Evolutionary conservation across 108 stramenopile genomes (phyloP).

Genomic region (Nitzschia sp.): DNA sequence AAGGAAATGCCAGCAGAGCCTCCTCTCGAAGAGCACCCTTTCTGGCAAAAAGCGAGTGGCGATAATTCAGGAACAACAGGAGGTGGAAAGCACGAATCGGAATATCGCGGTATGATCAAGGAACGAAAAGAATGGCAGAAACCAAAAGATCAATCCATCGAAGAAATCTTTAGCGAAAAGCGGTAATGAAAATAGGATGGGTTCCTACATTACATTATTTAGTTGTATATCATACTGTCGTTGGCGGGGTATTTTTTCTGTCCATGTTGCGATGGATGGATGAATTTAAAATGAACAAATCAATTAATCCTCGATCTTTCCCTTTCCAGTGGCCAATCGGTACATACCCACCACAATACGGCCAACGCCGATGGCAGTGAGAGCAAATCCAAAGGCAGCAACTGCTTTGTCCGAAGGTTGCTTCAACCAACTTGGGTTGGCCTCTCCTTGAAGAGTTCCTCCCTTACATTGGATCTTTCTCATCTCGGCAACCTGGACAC

Average conservation of each 20-base stretch:
- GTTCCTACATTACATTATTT: background rate
- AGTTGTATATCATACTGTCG: background rate
- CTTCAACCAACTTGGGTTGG: slow-evolving; percentile 83
- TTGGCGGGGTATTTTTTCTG: slow-evolving; percentile 70
- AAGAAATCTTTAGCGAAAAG: slow-evolving; percentile 64
- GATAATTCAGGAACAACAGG: slow-evolving; percentile 13
- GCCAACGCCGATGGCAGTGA: slow-evolving; percentile 46
- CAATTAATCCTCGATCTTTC: slow-evolving; percentile 51
- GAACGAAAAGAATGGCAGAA: slow-evolving; percentile 85
- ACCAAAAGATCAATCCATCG: slow-evolving; percentile 55
- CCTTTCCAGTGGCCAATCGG: slow-evolving; percentile 80
- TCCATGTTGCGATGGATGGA: slow-evolving; percentile 75
- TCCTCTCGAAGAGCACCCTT: slow-evolving; percentile 75
- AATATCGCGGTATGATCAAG: slow-evolving; percentile 67
- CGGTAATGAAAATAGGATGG: slow-evolving; percentile 10
- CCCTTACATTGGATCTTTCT: slow-evolving; percentile 73
- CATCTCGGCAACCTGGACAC: slow-evolving; percentile 65
- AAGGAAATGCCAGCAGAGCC: slow-evolving; percentile 63
- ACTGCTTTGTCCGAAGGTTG: slow-evolving; percentile 57
- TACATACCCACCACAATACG: slow-evolving; percentile 44
- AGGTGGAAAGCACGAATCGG: slow-evolving; percentile 31
- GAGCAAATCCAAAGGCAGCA: slow-evolving; percentile 42
- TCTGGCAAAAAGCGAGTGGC: slow-evolving; percentile 51
- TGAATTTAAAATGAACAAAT: slow-evolving; percentile 18
- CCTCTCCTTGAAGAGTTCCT: slow-evolving; percentile 73